Evolutionary conservation across 1,139 yeast genomes (phyloP).

Genomic region (Suhomyces guaymorum): DNA sequence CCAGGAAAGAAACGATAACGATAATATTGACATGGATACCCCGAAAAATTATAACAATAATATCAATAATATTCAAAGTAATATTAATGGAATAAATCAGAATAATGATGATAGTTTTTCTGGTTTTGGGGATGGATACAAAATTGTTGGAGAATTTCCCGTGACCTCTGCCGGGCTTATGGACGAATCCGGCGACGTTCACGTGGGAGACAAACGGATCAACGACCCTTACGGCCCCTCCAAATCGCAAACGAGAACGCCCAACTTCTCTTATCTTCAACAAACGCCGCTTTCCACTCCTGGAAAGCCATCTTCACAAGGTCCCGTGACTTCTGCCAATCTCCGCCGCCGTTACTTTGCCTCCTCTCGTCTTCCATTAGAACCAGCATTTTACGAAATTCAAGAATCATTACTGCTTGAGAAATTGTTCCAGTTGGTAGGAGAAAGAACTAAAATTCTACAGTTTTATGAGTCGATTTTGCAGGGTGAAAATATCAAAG

Average conservation of each 20-base stretch:
- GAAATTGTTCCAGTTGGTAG: conserved; percentile 25
- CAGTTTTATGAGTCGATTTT: conserved; percentile 30
- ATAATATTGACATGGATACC: too few relatives aligned
- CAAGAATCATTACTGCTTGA: conserved; percentile 14
- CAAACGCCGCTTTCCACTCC: background rate
- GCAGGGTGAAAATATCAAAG: conserved; percentile 18
- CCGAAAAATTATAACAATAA: too few relatives aligned
- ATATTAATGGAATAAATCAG: too few relatives aligned
- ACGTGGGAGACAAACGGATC: conserved; percentile 45
- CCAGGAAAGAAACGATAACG: too few relatives aligned
- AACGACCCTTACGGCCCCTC: conserved; percentile 36
- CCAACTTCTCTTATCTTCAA: background rate
- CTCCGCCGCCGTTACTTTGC: conserved; percentile 16
- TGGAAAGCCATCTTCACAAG: too few relatives aligned
- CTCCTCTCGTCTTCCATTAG: conserved; percentile 15
- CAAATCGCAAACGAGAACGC: too few relatives aligned
- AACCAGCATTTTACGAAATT: conserved; percentile 16
- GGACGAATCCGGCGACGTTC: conserved; percentile 36
- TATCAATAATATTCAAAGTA: too few relatives aligned
- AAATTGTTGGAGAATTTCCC: conserved; percentile 39
- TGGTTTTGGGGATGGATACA: conserved; percentile 25
- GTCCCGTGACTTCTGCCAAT: too few relatives aligned
- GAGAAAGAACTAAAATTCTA: conserved; percentile 22
- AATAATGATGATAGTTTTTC: too few relatives aligned
- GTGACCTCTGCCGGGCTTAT: conserved; percentile 40